Evolutionary conservation across 345 rosid genomes (phyloP).

Genomic region (Conringia planisiliqua): DNA sequence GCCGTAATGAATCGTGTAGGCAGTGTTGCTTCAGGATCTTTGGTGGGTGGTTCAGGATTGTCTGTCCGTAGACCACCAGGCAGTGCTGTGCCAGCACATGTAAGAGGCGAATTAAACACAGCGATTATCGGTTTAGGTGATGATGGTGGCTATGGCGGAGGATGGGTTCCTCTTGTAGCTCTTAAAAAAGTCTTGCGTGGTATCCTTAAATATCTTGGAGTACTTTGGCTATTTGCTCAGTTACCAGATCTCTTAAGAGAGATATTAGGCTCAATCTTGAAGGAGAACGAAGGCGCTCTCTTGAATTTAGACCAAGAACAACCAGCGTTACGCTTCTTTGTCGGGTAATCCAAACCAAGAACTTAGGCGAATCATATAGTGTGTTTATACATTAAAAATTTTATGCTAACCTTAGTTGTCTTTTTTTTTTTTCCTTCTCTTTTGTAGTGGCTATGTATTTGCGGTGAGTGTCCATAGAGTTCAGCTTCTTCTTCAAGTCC

Average conservation of each 20-base stretch:
- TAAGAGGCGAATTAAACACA: conserved; percentile 91
- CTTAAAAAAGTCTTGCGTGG: conserved; percentile 97
- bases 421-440: background rate
- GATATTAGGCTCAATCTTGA: conserved; percentile 90
- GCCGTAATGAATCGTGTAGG: conserved; percentile 75
- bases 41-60: conserved; percentile 62
- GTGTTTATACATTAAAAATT: background rate
- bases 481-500: conserved; percentile 98
- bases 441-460: conserved; percentile 88
- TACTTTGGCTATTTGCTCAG: conserved; percentile 95
- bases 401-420: conserved; percentile 1
- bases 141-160: conserved; percentile 99
- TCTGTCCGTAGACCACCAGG: conserved; percentile 82
- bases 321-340: conserved; percentile 97
- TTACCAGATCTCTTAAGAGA: conserved; percentile 89
- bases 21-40: conserved; percentile 57
- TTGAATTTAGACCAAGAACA: conserved; percentile 98
- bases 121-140: conserved; percentile 98
- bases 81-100: conserved; percentile 77
- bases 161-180: conserved; percentile 99
- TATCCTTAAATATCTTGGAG: conserved; percentile 95
- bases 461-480: conserved; percentile 97
- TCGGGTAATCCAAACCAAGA: conserved; percentile 63
- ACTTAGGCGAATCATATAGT: background rate
- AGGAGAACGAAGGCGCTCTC: conserved; percentile 89